phyloP scores from a whole-genome alignment of 768 basidiomycete genomes.

The Lenzites betulinus region DNA sequence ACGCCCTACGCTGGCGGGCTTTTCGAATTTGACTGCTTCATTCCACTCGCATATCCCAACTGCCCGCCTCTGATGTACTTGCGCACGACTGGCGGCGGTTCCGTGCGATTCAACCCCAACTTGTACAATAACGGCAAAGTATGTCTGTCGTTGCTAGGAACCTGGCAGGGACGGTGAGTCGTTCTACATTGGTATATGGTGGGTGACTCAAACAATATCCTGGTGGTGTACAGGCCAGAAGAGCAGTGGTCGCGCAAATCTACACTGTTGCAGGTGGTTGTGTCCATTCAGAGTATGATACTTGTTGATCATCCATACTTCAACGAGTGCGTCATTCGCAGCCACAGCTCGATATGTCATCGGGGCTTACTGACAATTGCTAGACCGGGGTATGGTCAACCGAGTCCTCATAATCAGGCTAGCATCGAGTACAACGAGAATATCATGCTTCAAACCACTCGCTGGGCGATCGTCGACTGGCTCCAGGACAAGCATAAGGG shows the following conservation, averaged over 20 bases:
- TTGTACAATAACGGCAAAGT: conserved; percentile 52
- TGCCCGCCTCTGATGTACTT: conserved; percentile 50
- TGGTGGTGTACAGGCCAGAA: conserved; percentile 32
- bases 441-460: conserved; percentile 44
- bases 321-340: conserved; percentile 47
- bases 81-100: conserved; percentile 53
- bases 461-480: conserved; percentile 60
- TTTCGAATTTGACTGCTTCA: conserved; percentile 63
- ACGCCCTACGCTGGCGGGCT: conserved; percentile 71
- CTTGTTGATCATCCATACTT: conserved; percentile 55
- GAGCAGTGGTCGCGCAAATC: conserved; percentile 51
- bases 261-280: conserved; percentile 57
- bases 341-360: not conserved
- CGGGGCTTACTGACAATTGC: not conserved
- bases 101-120: conserved; percentile 59
- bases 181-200: not conserved
- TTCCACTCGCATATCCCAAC: conserved; percentile 53
- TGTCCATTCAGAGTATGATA: conserved; percentile 63
- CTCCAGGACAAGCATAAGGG: conserved; percentile 42
- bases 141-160: conserved; percentile 57
- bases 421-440: conserved; percentile 52
- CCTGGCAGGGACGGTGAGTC: conserved; percentile 51
- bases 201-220: not conserved
- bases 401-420: conserved; percentile 34
- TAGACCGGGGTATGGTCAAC: conserved; percentile 52